Evolutionary conservation across 495 filamentous ascomycete genomes (phyloP), one percentile per base, ranked within the genome.

Genomic region (Neurospora africana): DNA sequence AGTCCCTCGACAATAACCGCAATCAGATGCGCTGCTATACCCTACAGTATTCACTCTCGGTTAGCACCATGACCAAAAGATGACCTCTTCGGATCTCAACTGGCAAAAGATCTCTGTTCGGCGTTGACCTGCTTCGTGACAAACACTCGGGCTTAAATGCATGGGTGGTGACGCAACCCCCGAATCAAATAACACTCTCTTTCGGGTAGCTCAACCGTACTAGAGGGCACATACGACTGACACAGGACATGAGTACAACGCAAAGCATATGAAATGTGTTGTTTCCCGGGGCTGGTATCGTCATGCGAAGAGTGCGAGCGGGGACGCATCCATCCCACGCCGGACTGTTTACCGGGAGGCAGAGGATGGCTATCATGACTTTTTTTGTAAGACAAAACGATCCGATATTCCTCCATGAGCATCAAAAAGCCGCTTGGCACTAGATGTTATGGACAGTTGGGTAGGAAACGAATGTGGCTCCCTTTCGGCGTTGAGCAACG

Each of bases 1-100:
- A 75, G 75, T 78, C 65, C 77, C 40, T 69, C 80, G 82, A 76
- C 86, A 88, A 79, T 87, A 88, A 67, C 85, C 85, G 76, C 86
- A 87, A 65, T 78, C 81, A 75, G 81, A 82, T 21, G 82, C 84
- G 72, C 79, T 79, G 76, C 78, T 82, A 72, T 86, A 86, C 65
- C 84, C 84, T 86, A 70, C 35, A 74, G 13, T 33, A 30, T 47
- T 10, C n/a, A 67, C 35, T 37, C 37, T 37, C 37, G 19, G 47
- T 74, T 68, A 68, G 47, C 70, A 72, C 30, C 23, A 70, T 58
- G 23, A n/a, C 37, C 37, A n/a, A 33, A 40, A 41, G 13, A 23
- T 47, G 35, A 40, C 23, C 44, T 23, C 41, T 13, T 35, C 71
- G 27, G 11, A 67, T 15, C n/a, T 33, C 15, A 43, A 35, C 19